Percentiles rank a stretch among this genome's conserved stretches.
Conservation (phyloP, 2,329 filamentous ascomycete genomes). For the Cadophora sp. region DNA sequence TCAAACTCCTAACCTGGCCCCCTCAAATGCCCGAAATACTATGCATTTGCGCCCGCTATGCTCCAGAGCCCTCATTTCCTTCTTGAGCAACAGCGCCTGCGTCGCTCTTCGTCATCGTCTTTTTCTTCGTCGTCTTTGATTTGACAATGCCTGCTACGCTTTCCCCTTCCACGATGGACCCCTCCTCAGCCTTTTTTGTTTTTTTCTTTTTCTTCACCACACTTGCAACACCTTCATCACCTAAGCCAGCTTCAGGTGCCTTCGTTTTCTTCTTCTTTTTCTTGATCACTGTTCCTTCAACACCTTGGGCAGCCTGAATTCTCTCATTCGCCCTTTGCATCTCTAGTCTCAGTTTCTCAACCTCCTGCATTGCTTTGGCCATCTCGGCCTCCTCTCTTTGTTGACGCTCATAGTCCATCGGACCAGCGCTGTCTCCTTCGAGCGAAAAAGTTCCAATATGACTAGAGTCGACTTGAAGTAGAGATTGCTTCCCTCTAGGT, state of each 20-base stretch:
- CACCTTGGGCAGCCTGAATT: constrained; percentile 73
- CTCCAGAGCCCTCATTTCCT: constrained; percentile 19
- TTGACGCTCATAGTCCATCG: constrained; percentile 67
- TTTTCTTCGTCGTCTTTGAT: constrained; percentile 56
- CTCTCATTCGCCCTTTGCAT: constrained; percentile 86
- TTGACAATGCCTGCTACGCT: constrained; percentile 41
- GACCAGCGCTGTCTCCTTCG: constrained; percentile 54
- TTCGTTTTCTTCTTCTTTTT: constrained; percentile 63
- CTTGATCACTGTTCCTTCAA: constrained; percentile 69
- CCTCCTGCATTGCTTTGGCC: constrained; percentile 84
- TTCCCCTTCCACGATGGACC: constrained; percentile 35
- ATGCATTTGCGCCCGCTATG: constrained; percentile 28
- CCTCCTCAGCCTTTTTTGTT: constrained; percentile 45
- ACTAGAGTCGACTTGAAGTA: constrained; percentile 88
- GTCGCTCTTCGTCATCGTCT: constrained; percentile 35
- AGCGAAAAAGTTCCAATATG: constrained; percentile 77
- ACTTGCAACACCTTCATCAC: constrained; percentile 27
- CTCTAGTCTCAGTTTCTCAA: constrained; percentile 84
- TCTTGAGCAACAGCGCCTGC: constrained; percentile 18
- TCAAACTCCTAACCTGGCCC: background rate
- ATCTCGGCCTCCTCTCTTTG: constrained; percentile 86
- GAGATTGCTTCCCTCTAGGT: constrained; percentile 62
- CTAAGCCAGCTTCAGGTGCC: constrained; percentile 40
- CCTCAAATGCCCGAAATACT: constrained; percentile 27
- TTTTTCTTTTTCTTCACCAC: constrained; percentile 59